Conservation (phyloP, 2,329 filamentous ascomycete species). For the Pseudodiploospora longispora region DNA sequence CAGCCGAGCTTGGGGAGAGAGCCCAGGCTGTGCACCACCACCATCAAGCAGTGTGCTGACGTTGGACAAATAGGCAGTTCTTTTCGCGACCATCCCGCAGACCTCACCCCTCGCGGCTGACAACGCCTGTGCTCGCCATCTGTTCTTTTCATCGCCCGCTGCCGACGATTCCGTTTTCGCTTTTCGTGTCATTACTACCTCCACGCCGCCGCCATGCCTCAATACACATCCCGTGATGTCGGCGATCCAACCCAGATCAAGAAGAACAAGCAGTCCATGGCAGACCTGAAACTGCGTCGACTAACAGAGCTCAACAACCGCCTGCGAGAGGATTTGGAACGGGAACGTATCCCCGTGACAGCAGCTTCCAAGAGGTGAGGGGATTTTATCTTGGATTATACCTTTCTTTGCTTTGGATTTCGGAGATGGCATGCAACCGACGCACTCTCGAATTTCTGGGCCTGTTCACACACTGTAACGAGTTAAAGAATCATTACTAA, state of each 20-base stretch:
- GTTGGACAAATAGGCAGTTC: conserved; percentile 7
- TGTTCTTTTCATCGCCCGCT: conserved; percentile 9
- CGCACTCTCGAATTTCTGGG: too few relatives aligned
- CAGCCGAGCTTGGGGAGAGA: too few relatives aligned
- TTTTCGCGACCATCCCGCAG: conserved; percentile 4
- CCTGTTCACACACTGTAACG: neutral
- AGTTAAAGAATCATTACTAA: conserved; percentile 1
- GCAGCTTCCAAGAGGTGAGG: conserved; percentile 80
- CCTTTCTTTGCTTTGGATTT: neutral
- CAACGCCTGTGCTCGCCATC: conserved; percentile 3
- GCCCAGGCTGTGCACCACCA: too few relatives aligned
- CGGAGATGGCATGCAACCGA: too few relatives aligned
- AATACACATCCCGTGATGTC: conserved; percentile 59
- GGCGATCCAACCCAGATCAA: conserved; percentile 61
- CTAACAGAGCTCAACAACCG: conserved; percentile 96
- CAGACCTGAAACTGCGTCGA: conserved; percentile 91
- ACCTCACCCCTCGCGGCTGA: conserved; percentile 2
- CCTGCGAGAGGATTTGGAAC: conserved; percentile 88
- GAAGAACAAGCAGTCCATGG: conserved; percentile 99
- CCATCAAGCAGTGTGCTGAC: neutral
- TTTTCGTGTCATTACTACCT: conserved; percentile 3
- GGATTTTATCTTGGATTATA: neutral
- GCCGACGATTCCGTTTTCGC: conserved; percentile 6
- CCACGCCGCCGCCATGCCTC: conserved; percentile 44
- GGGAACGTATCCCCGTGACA: conserved; percentile 90